Evolutionary conservation across 78 protist genomes (phyloP).

Genomic region (Dictyostelium intermedium): DNA sequence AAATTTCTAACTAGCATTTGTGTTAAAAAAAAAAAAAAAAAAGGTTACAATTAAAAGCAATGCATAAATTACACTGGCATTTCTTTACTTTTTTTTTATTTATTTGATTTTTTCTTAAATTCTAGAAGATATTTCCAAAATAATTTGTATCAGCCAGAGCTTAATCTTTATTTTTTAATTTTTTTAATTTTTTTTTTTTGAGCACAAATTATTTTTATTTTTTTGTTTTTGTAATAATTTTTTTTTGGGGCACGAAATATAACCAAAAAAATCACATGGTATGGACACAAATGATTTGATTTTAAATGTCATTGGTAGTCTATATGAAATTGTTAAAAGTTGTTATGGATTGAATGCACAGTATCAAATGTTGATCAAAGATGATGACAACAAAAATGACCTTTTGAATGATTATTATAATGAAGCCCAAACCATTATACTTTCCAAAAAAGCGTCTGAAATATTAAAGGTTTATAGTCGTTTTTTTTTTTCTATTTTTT

Average conservation of each 20-base stretch:
- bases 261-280: not conserved
- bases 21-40: too few species aligned
- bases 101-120: not conserved
- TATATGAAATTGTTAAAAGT: not conserved
- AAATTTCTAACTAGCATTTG: not conserved
- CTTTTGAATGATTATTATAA: not conserved
- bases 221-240: not conserved
- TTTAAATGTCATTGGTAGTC: not conserved
- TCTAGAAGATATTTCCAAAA: not conserved
- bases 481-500: not conserved
- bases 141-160: too few species aligned
- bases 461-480: slow-evolving; percentile 14
- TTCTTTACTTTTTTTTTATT: too few species aligned
- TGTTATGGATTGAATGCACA: slow-evolving; percentile 24
- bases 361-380: slow-evolving; percentile 24
- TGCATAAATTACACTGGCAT: too few species aligned
- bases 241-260: not conserved
- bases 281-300: slow-evolving; percentile 1
- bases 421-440: not conserved
- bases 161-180: not conserved
- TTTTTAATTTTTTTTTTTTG: not conserved
- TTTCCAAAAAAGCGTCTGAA: slow-evolving; percentile 65
- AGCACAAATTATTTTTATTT: not conserved
- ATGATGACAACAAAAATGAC: not conserved
- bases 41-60: too few species aligned